Base-by-base conservation (phyloP, 805 yeast genomes). In the Starmera pachycereana region DNA sequence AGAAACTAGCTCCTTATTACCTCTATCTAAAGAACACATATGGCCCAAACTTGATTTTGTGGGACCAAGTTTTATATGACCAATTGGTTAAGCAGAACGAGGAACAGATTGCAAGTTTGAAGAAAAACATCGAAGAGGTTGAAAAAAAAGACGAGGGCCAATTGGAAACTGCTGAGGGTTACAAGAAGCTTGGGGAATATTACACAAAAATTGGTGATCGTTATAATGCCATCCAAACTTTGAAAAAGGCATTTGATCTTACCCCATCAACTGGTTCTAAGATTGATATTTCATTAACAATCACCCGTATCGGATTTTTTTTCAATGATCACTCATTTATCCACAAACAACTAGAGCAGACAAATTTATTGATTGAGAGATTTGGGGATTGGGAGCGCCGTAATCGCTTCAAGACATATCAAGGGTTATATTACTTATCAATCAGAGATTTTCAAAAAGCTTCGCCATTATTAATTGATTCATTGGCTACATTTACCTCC, bases 331-430 rank as follows among this genome's bases (percentile, higher is more conserved):
- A 78, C 56, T 61, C 65, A 6, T 76, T 75, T 47, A 81, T 83
- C 35, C 73, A 79, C 43, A 76, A 77, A 51, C 80, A 81, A 54
- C 71, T 92, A 48, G 90, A 81, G 40, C 78, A 78, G 50, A 78
- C 81, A 14, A 78, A 82, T 54, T 55, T 66, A 19, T 71, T 86
- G 58, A 87, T 92, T 53, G 97, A 90, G 53, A 84, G 87, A 54
- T 98, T 97, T 41, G 98, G 98, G 46, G 98, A 92, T 61, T 92
- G 98, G 98, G 98, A 92, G 65, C 84, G 98, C 62, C 79, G 96
- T 55, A 92, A 92, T 65, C 69, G 96, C 50, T 87, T 76, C 69
- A 92, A 92, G 67, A 85, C 97, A 6, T 92, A 92, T 62, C 64
- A 74, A 43, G 98, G 98, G 18, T 71, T 92, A 37, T 85, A 86